Percentiles rank a stretch among this genome's conserved stretches.
These are phyloP conservation scores for Marasmius sp. DNA, from an alignment of 1,284 basidiomycete genomes.

Conservation along the genomic window DNA sequence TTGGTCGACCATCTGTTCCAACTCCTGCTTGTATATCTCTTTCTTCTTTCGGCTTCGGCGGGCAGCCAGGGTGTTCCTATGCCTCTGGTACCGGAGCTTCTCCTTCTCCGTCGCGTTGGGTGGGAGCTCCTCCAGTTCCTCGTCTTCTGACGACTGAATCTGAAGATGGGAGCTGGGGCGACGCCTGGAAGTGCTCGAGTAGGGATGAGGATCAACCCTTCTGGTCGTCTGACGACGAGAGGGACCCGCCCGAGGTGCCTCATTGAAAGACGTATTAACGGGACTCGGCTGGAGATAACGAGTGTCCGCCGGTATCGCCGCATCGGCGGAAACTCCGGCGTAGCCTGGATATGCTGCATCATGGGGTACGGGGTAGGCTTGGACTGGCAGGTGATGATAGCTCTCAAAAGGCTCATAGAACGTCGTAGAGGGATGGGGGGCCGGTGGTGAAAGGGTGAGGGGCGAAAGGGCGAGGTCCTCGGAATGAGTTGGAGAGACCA, in stretches of 20 bases:
- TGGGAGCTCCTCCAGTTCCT: conserved; percentile 36
- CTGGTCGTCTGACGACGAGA: not conserved
- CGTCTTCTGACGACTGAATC: conserved; percentile 26
- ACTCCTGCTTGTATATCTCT: conserved; percentile 60
- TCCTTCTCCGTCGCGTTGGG: conserved; percentile 55
- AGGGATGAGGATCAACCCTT: not conserved
- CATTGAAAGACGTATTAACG: not conserved
- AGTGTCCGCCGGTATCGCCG: no score
- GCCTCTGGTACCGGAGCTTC: conserved; percentile 74
- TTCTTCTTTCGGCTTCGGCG: conserved; percentile 77
- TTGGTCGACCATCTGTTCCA: conserved; percentile 49
- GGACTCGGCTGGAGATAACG: not conserved
- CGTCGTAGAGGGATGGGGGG: no score
- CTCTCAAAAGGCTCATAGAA: no score
- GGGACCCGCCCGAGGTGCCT: not conserved
- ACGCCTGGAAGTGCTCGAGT: not conserved
- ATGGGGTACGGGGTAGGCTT: no score
- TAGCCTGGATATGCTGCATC: no score
- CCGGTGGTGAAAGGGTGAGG: no score
- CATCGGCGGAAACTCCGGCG: no score
- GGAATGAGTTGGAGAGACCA: no score
- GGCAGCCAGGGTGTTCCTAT: conserved; percentile 82
- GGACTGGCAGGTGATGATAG: no score
- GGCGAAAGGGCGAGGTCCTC: no score
- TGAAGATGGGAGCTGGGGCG: not conserved